Evolutionary conservation across 1,284 basidiomycete genomes (phyloP), one percentile per base, ranked within the genome.

Genomic region (Ceraceosorus guamensis): DNA sequence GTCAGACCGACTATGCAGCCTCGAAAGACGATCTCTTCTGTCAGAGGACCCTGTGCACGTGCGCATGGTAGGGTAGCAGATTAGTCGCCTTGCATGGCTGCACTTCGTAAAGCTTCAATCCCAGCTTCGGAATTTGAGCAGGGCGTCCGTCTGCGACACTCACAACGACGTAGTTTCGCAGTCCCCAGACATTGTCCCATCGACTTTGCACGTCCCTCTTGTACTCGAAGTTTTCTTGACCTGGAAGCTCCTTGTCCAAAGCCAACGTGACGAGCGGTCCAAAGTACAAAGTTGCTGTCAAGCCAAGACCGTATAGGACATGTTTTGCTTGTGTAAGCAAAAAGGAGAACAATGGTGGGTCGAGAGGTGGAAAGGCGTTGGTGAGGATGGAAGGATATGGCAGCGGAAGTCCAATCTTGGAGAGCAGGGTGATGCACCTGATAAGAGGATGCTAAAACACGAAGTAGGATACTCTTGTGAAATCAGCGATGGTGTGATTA

Each of bases 21-120:
- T 31, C 95, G 82, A 74, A 96, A 98, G 2, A 91, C 88, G 30
- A 96, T 67, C 75, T 98, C 93, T 78, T 98, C 93, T 0, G 91
- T 91, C 35, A 91, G 75, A 0, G 93, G 93, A 0, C 84, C 91
- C 88, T 92, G 62, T 33, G 49, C 32, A 45, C 33, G 44, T 14
- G 33, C 44, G 39, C 16, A 50, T 14, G 24, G 18, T 33, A 13
- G 34, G n/a, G 39, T 24, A n/a, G 48, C 32, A n/a, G n/a, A n/a
- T n/a, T n/a, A n/a, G n/a, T n/a, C n/a, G n/a, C n/a, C n/a, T n/a
- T n/a, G n/a, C n/a, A n/a, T n/a, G n/a, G n/a, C n/a, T n/a, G n/a
- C n/a, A n/a, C n/a, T n/a, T n/a, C n/a, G n/a, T n/a, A n/a, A n/a
- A n/a, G n/a, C n/a, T n/a, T n/a, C n/a, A n/a, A n/a, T n/a, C n/a